A percentile compares a stretch with the other conserved stretches of the same genome.
phyloP scores from a whole-genome alignment of 148 eudicot genomes.

The Silene conica region DNA sequence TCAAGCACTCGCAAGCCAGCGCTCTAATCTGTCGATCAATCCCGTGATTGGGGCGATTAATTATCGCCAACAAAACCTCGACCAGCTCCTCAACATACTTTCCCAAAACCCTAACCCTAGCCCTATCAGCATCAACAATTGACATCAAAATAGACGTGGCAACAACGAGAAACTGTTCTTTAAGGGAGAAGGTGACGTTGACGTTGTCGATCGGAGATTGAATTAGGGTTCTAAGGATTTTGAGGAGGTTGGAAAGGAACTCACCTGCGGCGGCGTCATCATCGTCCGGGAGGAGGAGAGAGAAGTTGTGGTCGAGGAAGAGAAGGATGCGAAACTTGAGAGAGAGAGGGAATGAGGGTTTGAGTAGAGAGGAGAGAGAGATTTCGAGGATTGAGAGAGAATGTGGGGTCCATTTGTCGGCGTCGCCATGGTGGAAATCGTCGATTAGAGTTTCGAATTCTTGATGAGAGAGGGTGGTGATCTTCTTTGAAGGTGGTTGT shows the following conservation, averaged over 20 bases:
- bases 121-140: neutral
- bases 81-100: conserved; percentile 40
- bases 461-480: conserved; percentile 30
- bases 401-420: conserved; percentile 36
- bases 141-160: conserved; percentile 46
- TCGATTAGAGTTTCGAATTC: conserved; percentile 89
- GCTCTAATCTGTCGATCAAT: conserved; percentile 67
- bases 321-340: conserved; percentile 57
- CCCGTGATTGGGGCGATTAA: conserved; percentile 84
- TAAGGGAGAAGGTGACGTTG: conserved; percentile 37
- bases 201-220: conserved; percentile 62
- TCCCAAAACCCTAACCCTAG: conserved; percentile 28
- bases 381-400: conserved; percentile 47
- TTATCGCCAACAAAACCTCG: conserved; percentile 54
- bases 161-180: conserved; percentile 65
- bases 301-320: conserved; percentile 54
- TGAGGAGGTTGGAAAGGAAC: conserved; percentile 33
- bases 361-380: conserved; percentile 59
- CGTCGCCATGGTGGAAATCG: conserved; percentile 62
- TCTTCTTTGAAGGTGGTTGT: conserved; percentile 33
- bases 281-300: neutral
- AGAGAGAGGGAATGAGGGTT: conserved; percentile 46
- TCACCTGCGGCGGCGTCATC: neutral
- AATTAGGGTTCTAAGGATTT: conserved; percentile 41
- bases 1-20: conserved; percentile 79